Percentiles rank a stretch among this genome's conserved stretches.
Evolutionary conservation across 164 flowering plant genomes (phyloP).

Genomic region (Macadamia integrifolia): DNA sequence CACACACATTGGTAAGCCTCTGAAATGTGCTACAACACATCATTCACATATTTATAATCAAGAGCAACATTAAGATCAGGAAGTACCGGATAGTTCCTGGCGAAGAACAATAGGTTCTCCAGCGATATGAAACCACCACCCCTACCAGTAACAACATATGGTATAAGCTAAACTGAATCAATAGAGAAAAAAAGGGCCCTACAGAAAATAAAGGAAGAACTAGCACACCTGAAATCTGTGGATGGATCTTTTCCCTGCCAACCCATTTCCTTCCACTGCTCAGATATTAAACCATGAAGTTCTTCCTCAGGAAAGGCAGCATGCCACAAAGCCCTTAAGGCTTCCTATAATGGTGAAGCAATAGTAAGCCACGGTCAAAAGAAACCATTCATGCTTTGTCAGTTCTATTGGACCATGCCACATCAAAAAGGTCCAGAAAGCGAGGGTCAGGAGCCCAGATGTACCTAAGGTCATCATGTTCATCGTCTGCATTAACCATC

Average conservation of each 20-base stretch:
- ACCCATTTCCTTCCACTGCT: constrained; percentile 98
- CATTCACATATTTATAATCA: not conserved
- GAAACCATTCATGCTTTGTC: not conserved
- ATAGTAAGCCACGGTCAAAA: constrained; percentile 5
- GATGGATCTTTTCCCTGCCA: constrained; percentile 99
- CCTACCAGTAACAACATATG: constrained; percentile 32
- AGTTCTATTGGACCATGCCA: not conserved
- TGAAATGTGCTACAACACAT: no score
- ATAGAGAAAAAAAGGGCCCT: not conserved
- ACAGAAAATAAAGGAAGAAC: constrained; percentile 1
- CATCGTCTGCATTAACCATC: not conserved
- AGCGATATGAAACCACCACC: constrained; percentile 95
- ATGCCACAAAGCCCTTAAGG: constrained; percentile 69
- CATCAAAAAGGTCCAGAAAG: not conserved
- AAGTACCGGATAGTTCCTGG: constrained; percentile 70
- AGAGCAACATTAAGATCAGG: not conserved
- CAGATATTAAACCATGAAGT: constrained; percentile 75
- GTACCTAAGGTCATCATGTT: not conserved
- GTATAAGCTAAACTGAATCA: not conserved
- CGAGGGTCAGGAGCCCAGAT: not conserved
- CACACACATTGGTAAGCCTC: no score
- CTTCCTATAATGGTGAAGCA: constrained; percentile 44
- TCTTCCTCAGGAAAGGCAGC: constrained; percentile 85
- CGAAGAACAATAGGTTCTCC: constrained; percentile 85
- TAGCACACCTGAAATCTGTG: constrained; percentile 74